A percentile compares a stretch with the other conserved stretches of the same genome.
These are phyloP conservation scores for Dryadomyces sulphureus DNA, from an alignment of 2,329 filamentous ascomycete genomes.

Conservation along the genomic window DNA sequence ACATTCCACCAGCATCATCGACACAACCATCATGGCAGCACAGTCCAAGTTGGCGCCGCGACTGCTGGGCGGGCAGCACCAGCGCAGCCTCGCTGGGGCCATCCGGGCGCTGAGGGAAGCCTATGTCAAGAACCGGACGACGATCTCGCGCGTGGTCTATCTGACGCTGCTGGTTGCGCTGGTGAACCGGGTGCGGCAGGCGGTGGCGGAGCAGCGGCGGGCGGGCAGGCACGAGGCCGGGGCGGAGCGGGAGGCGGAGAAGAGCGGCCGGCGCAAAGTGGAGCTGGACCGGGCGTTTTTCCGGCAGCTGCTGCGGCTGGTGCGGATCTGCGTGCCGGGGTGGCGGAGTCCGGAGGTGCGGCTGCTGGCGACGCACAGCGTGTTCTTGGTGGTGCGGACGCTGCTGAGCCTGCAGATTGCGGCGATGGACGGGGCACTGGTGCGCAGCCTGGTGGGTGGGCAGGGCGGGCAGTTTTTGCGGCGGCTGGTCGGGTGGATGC, in stretches of 20 bases:
- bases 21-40: slow-evolving; percentile 23
- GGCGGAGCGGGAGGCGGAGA: slow-evolving; percentile 25
- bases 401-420: slow-evolving; percentile 92
- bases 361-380: slow-evolving; percentile 75
- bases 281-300: slow-evolving; percentile 79
- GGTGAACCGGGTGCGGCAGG: slow-evolving; percentile 56
- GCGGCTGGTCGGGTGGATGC: slow-evolving; percentile 94
- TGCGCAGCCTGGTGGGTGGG: slow-evolving; percentile 82
- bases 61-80: slow-evolving; percentile 30
- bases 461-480: slow-evolving; percentile 81
- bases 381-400: slow-evolving; percentile 82
- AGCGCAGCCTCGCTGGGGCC: slow-evolving; percentile 49
- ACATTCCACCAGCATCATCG: not conserved
- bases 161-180: slow-evolving; percentile 68
- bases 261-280: slow-evolving; percentile 42
- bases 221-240: slow-evolving; percentile 49
- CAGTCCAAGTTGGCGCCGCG: slow-evolving; percentile 52
- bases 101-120: slow-evolving; percentile 52
- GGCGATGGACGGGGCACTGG: slow-evolving; percentile 84
- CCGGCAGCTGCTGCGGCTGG: slow-evolving; percentile 58
- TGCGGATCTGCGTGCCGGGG: slow-evolving; percentile 80
- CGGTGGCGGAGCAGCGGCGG: slow-evolving; percentile 78
- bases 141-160: slow-evolving; percentile 73
- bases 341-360: slow-evolving; percentile 81
- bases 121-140: slow-evolving; percentile 67